phyloP scores from a whole-genome alignment of 805 yeast genomes.

The Candida loeiensis region DNA sequence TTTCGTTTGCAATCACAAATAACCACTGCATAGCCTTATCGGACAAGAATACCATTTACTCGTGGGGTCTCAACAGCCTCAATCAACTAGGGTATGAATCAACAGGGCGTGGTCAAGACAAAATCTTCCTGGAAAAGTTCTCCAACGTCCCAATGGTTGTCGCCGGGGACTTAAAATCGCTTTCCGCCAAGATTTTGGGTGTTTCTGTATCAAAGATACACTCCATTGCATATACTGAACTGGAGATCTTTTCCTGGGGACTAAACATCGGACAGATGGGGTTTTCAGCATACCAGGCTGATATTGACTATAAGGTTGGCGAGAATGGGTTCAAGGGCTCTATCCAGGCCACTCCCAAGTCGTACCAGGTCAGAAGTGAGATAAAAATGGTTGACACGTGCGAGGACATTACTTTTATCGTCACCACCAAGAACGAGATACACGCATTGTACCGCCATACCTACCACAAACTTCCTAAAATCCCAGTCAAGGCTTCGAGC shows the following conservation, averaged over 20 bases:
- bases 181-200: constrained; percentile 33
- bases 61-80: constrained; percentile 77
- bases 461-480: constrained; percentile 46
- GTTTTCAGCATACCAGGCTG: constrained; percentile 21
- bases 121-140: constrained; percentile 26
- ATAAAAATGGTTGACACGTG: constrained; percentile 60
- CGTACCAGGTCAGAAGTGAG: constrained; percentile 39
- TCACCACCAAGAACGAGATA: constrained; percentile 55
- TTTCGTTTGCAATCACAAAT: constrained; percentile 54
- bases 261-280: constrained; percentile 82
- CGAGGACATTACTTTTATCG: constrained; percentile 66
- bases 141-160: constrained; percentile 24
- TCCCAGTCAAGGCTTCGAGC: constrained; percentile 33
- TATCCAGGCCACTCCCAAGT: constrained; percentile 37
- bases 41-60: constrained; percentile 48
- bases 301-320: constrained; percentile 24
- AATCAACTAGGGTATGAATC: constrained; percentile 58
- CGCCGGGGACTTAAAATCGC: constrained; percentile 41
- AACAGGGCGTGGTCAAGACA: constrained; percentile 14
- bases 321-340: constrained; percentile 35
- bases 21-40: constrained; percentile 67
- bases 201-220: constrained; percentile 66
- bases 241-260: constrained; percentile 67
- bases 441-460: constrained; percentile 58
- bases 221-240: constrained; percentile 54